Base-by-base conservation (phyloP, 257 asterid genomes). In the Lycium barbarum region DNA sequence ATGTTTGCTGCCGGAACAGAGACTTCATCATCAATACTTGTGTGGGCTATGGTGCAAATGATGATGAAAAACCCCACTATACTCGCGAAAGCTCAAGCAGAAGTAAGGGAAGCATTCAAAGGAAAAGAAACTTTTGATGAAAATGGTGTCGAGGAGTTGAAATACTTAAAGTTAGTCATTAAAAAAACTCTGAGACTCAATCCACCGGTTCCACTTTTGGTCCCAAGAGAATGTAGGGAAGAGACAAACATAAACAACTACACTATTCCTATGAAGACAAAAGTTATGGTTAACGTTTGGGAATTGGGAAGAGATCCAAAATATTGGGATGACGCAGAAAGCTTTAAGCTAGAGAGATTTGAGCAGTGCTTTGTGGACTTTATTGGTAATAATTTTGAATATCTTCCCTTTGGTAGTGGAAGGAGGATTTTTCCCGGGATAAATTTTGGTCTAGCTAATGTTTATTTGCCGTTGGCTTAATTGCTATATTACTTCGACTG, bases 141-240 rank as follows among this genome's bases (percentile, higher is more conserved):
- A 26, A 26, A 26, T 26, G 33, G 1, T 26, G 33, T 26, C 33
- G 33, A 26, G 33, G 33, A 26, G 33, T 26, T 26, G 33, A 26
- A 26, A 26, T 26, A 26, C 33, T 26, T 26, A 26, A 26, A 26
- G 33, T 26, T 26, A 26, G 33, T 26, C 33, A 26, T 26, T 26
- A 26, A 26, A 26, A 1, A 26, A 26, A 26, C 33, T 26, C 33
- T 26, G 33, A 38, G 61, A 10, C 81, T 73, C 26, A 38, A 47
- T 43, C 38, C 81, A 5, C 81, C 81, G 4, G n/a, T 36, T 20
- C 81, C 81, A 2, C 81, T 73, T 54, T 73, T 43, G 26, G 54
- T 73, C 81, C 81, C 81, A 20, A 18, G 81, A 9, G 81, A 73
- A 18, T 73, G 81, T 9, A 40, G 49, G 57, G 57, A 73, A 54